Evolutionary conservation across 257 asterid species (phyloP), one percentile per base, ranked within the genome.

Genomic region (Mentha longifolia): DNA sequence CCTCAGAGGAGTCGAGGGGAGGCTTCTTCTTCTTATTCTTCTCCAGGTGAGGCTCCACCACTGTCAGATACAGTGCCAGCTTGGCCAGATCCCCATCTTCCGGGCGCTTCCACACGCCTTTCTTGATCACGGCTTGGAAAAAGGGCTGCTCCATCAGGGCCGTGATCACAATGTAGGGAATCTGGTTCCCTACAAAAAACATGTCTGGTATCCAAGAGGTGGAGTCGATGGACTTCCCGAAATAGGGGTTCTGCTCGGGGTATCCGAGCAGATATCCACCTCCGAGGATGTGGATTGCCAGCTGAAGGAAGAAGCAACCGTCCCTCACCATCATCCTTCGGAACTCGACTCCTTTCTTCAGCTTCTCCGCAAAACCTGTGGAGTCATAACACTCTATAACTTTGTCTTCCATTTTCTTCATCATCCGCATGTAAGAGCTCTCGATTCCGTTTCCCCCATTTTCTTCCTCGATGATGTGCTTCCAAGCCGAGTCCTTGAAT

Each of bases 221-320:
- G 6, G 64, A 19, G 5, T 37, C 20, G 1, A 0, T 9, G 0
- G 0, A 0, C 2, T 4, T 11, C 15, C 73, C 39, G 13, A 68
- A 68, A 13, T 54, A 68, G 2, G 19, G 28, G 39, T 52, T 12
- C 3, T 68, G 0, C 14, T 37, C 7, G 3, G 65, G 42, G 47
- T 55, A 54, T 2, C 11, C 41, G 7, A 51, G 63, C 3, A 9
- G 63, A 16, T 52, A 4, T 0, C n/a, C 9, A 17, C 41, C 73
- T 52, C 63, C 73, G 2, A 67, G 73, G 51, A 67, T 17, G 52
- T 19, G 12, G 22, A 67, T 13, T 3, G 73, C 52, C 51, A 67
- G 11, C 16, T 67, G 73, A n/a, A 67, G 39, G 41, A 67, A 67
- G 50, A 67, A 67, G 35, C 72, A 67, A 7, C 72, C 72, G 28